Conservation (phyloP, 179 eudicot species). For the Vitellaria paradoxa region DNA sequence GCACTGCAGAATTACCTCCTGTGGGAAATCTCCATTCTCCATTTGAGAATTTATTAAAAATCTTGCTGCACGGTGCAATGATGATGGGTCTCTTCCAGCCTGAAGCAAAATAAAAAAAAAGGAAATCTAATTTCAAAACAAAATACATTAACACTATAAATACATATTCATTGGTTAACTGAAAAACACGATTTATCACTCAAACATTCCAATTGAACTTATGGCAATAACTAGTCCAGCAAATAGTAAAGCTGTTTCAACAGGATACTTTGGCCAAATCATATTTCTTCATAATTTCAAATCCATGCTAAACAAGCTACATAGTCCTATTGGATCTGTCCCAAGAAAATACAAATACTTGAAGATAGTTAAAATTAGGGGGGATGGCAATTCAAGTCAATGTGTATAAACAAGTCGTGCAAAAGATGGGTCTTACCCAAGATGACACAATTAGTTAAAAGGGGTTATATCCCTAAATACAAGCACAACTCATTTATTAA, state of each 20-base stretch:
- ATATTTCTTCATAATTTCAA: not conserved
- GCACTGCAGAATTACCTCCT: conserved; percentile 51
- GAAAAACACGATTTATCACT: not conserved
- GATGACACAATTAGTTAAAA: no score
- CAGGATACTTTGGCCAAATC: not conserved
- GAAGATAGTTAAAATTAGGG: not conserved
- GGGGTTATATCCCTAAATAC: no score
- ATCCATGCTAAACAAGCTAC: not conserved
- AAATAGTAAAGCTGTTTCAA: not conserved
- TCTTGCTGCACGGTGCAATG: conserved; percentile 80
- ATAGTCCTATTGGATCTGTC: not conserved
- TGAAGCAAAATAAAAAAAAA: conserved; percentile 18
- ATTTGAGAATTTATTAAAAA: conserved; percentile 71
- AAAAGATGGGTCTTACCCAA: no score
- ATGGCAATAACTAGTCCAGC: not conserved
- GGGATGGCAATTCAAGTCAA: no score
- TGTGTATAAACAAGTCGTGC: no score
- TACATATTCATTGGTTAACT: not conserved
- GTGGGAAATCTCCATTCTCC: conserved; percentile 91
- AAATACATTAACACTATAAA: not conserved
- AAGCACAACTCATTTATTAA: no score
- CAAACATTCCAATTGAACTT: not conserved
- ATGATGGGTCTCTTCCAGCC: conserved; percentile 70
- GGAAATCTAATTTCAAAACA: not conserved
- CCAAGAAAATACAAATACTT: not conserved